Base-by-base conservation (phyloP, 257 asterid genomes). In the Solanum acaule region DNA sequence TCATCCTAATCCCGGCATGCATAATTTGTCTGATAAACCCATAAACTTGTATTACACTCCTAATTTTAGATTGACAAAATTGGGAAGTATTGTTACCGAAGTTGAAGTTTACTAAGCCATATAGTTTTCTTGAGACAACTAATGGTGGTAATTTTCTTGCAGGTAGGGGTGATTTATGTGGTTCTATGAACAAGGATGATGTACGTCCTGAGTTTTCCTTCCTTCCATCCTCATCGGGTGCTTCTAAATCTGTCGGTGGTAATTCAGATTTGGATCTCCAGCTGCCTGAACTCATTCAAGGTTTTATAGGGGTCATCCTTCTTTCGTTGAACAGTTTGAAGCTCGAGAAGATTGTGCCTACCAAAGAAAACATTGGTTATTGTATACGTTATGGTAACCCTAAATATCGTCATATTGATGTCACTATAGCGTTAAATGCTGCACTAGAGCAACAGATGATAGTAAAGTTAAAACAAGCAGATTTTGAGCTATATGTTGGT, bases 371-470 rank as follows among this genome's bases (percentile, higher is more conserved):
- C 70, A 93, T 92, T 61, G 44, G 75, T 59, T 88, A 90, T 83
- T 94, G 94, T 65, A 90, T 92, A n/a, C 92, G 92, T 61, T 93
- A 89, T 90, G 96, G 94, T 81, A 89, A 93, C 79, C 89, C 91
- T 33, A 91, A 90, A 76, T 68, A 79, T 68, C 89, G 88, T 33
- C 87, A 89, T 59, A 89, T 86, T 88, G 93, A 92, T 89, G 93
- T 92, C 49, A 87, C 78, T 70, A 90, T 83, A 90, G 94, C 94
- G 49, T 88, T 93, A 89, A 88, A 86, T 67, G 86, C 84, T 88
- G 93, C 94, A 4, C 77, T 91, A 83, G 93, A 89, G 84, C 90
- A 91, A 76, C 85, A 90, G 23, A 87, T 93, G 90, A 88, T 92
- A 71, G 87, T 89, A 46, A 92, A 89, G 90, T 14, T 90, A 33